phyloP scores from a whole-genome alignment of 768 basidiomycete species.

The Suillus cothurnatus region DNA sequence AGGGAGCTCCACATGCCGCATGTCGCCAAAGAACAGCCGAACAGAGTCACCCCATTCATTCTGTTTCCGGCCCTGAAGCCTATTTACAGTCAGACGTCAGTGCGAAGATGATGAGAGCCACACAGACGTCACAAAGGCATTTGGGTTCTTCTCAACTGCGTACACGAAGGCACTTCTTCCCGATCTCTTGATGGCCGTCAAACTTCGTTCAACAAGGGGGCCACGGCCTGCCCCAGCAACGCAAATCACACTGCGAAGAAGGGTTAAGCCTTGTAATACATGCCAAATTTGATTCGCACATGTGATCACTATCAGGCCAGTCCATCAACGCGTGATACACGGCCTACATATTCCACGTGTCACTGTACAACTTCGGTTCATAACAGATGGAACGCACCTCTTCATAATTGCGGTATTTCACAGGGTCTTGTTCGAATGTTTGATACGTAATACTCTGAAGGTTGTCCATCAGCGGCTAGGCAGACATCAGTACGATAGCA shows the following conservation, averaged over 20 bases:
- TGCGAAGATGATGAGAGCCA: slow-evolving; percentile 13
- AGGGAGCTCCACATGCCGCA: slow-evolving; percentile 82
- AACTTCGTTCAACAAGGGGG: slow-evolving; percentile 83
- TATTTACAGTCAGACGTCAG: slow-evolving; percentile 35
- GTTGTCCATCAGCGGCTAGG: slow-evolving; percentile 95
- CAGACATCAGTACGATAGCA: slow-evolving; percentile 14
- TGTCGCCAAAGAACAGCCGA: slow-evolving; percentile 89
- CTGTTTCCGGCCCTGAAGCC: slow-evolving; percentile 80
- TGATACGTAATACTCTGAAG: slow-evolving; percentile 95
- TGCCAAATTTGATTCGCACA: slow-evolving; percentile 49
- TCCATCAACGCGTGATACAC: slow-evolving; percentile 80
- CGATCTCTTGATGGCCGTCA: slow-evolving; percentile 74
- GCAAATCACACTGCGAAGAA: slow-evolving; percentile 67
- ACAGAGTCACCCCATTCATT: slow-evolving; percentile 85
- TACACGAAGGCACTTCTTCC: slow-evolving; percentile 67
- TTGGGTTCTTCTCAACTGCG: slow-evolving; percentile 96
- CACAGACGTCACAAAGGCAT: slow-evolving; percentile 90
- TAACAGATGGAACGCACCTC: slow-evolving; percentile 52
- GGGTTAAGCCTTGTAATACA: slow-evolving; percentile 9
- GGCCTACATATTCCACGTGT: slow-evolving; percentile 50
- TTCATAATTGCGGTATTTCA: slow-evolving; percentile 96
- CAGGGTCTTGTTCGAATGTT: slow-evolving; percentile 96
- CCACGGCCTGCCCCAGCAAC: slow-evolving; percentile 96
- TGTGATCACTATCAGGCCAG: slow-evolving; percentile 55
- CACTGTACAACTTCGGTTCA: slow-evolving; percentile 14